These are phyloP conservation scores for Cordyceps fumosorosea DNA, from an alignment of 2,329 filamentous ascomycete species.

Conservation along the genomic window DNA sequence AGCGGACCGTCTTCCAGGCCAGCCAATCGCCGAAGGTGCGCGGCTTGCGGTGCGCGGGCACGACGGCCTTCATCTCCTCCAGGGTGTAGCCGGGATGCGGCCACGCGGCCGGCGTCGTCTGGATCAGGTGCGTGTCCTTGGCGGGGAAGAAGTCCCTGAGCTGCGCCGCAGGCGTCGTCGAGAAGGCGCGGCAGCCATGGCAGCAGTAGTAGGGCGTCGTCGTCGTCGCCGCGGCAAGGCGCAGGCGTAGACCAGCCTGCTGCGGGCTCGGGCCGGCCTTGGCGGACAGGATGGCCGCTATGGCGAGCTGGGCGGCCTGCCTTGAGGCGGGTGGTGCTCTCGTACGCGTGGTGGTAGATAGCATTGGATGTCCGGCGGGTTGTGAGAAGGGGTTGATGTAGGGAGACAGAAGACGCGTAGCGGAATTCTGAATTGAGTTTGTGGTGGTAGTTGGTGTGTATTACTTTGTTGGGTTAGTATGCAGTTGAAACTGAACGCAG, in stretches of 20 bases:
- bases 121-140: constrained; percentile 55
- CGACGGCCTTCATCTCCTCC: constrained; percentile 68
- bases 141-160: constrained; percentile 57
- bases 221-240: constrained; percentile 17
- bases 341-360: constrained; percentile 21
- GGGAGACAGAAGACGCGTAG: background rate
- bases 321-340: constrained; percentile 20
- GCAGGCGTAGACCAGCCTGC: constrained; percentile 20
- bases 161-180: constrained; percentile 38
- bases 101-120: constrained; percentile 60
- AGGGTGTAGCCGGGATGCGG: constrained; percentile 67
- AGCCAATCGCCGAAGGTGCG: constrained; percentile 68
- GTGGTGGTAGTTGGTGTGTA: background rate
- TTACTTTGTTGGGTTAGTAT: background rate
- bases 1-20: constrained; percentile 69
- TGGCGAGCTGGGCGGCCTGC: constrained; percentile 22
- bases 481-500: background rate
- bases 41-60: constrained; percentile 69
- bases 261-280: constrained; percentile 20
- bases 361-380: constrained; percentile 18
- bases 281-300: constrained; percentile 17
- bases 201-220: constrained; percentile 14
- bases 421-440: constrained; percentile 2
- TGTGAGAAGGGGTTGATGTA: background rate
- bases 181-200: constrained; percentile 34